These are phyloP conservation scores for Aegilops sharonensis DNA, from an alignment of 176 grass and related monocot species.

Conservation along the genomic window DNA sequence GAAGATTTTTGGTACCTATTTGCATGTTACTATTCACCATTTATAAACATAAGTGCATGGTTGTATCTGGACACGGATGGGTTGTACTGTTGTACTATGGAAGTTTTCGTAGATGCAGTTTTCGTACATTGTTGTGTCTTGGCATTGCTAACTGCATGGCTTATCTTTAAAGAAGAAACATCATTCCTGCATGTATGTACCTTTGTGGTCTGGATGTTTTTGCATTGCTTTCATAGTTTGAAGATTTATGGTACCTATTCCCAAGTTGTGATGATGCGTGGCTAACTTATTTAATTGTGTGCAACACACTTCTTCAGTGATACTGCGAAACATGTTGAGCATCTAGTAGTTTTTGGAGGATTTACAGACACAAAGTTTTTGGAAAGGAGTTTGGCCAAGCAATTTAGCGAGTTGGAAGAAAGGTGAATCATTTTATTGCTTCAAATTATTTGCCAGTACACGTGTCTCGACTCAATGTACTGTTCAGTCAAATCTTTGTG, in stretches of 20 bases:
- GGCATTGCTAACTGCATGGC: not conserved
- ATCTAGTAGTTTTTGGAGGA: slow-evolving; percentile 83
- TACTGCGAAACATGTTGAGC: slow-evolving; percentile 59
- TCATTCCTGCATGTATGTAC: not conserved
- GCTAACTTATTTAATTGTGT: slow-evolving; percentile 10
- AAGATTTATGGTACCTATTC: slow-evolving; percentile 14
- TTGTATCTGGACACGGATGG: not conserved
- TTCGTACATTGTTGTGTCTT: not conserved
- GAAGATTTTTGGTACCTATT: slow-evolving; percentile 10
- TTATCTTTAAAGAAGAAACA: not conserved
- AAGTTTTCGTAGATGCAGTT: not conserved
- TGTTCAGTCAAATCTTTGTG: slow-evolving; percentile 4
- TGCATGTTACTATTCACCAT: not conserved
- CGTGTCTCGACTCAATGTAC: not conserved
- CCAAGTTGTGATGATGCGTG: not conserved
- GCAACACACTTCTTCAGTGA: slow-evolving; percentile 51
- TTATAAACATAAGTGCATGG: not conserved
- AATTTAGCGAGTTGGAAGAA: slow-evolving; percentile 82
- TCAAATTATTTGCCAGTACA: slow-evolving; percentile 8
- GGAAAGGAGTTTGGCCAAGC: slow-evolving; percentile 68
- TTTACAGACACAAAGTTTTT: slow-evolving; percentile 73
- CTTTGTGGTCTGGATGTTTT: not conserved
- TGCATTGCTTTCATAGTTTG: not conserved
- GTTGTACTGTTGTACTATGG: not conserved
- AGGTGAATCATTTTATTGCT: slow-evolving; percentile 47